Evolutionary conservation across 352 stramenopile species (phyloP), one percentile per base, ranked within the genome.

Genomic region (Aphanomyces stellatus): DNA sequence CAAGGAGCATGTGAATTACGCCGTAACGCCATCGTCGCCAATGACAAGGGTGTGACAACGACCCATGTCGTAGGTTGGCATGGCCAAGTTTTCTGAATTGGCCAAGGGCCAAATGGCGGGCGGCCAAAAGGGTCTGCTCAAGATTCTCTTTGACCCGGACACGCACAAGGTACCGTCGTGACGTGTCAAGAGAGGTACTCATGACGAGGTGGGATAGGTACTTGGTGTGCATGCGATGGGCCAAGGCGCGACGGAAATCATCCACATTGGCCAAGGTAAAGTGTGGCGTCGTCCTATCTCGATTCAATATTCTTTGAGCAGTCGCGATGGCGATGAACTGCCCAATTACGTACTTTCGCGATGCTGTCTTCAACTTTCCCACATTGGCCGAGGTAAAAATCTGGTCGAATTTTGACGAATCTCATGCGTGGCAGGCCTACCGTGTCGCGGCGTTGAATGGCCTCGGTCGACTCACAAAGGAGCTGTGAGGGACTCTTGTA

Each of bases 341-440:
- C 41, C 90, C 82, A 22, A 76, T 96, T 51, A 84, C 94, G 51
- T 96, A 96, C 78, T 96, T 96, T 73, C 81, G 84, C 55, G 91
- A 91, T 59, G 85, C 88, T 25, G 88, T 96, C 65, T 96, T 96
- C 74, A 96, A 96, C 76, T 96, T 95, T 77, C 88, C 88, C 48
- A 96, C 88, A 28, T 74, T 96, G 55, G 88, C 88, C 13, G 88
- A 96, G 73, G 72, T 62, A 62, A n/a, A 27, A 41, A n/a, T n/a
- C n/a, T n/a, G n/a, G 37, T 19, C 6, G 37, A 7, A 7, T 46
- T 46, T 11, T 19, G 2, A 2, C 37, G 13, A 22, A 11, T 46
- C n/a, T n/a, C n/a, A n/a, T n/a, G n/a, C n/a, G 19, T 22, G 24
- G 17, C 27, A 62, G 49, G 85, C 82, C 17, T 93, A 93, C 72